Conservation (phyloP, 768 basidiomycete genomes). For the Lactarius hatsudake region DNA sequence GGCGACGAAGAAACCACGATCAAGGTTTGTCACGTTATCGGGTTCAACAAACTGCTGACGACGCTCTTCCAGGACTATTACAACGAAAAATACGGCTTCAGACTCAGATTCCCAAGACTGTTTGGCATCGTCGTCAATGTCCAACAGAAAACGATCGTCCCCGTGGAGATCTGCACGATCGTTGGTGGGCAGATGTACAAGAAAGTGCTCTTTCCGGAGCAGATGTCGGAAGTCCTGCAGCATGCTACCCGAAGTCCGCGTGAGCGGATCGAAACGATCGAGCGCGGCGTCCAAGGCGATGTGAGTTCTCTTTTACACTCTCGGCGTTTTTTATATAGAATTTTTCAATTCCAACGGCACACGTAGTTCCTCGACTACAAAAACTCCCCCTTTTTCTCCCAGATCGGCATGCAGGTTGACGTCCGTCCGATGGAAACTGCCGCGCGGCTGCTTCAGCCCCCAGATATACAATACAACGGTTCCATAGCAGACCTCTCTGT, state of each 20-base stretch:
- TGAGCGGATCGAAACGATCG: constrained; percentile 19
- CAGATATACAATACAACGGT: constrained; percentile 20
- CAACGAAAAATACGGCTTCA: constrained; percentile 14
- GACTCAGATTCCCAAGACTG: constrained; percentile 13
- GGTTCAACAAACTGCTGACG: neutral
- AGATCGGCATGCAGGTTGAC: constrained; percentile 23
- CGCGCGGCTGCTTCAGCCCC: constrained; percentile 21
- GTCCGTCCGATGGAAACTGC: constrained; percentile 16
- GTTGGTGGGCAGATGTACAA: constrained; percentile 26
- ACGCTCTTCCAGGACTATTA: constrained; percentile 14
- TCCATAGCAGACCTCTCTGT: constrained; percentile 8
- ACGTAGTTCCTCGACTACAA: constrained; percentile 26
- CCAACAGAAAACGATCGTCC: constrained; percentile 13
- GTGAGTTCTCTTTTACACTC: constrained; percentile 10
- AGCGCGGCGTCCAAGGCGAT: constrained; percentile 19
- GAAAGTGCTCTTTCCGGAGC: constrained; percentile 19
- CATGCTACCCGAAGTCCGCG: constrained; percentile 21
- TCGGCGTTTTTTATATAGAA: too few relatives aligned
- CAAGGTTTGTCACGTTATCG: constrained; percentile 3
- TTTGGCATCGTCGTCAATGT: constrained; percentile 25
- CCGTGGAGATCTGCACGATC: constrained; percentile 26
- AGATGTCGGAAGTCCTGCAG: constrained; percentile 21
- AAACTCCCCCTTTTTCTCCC: constrained; percentile 22
- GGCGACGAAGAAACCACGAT: constrained; percentile 20
- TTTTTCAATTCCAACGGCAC: neutral